phyloP scores from a whole-genome alignment of 1,284 basidiomycete species.

The Boletus sp. region DNA sequence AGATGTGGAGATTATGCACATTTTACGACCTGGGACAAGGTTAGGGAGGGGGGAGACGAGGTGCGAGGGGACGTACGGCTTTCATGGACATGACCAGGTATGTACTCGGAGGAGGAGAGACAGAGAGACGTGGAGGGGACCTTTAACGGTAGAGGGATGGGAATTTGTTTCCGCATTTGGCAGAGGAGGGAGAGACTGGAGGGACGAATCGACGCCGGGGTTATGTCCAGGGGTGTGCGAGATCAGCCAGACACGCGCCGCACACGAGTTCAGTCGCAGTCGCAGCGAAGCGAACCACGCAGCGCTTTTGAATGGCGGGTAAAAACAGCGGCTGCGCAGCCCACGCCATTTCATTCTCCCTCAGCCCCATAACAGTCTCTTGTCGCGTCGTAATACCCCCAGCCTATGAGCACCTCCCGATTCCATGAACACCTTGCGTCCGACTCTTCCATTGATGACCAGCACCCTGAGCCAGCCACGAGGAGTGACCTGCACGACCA shows the following conservation, averaged over 20 bases:
- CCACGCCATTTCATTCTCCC: conserved; percentile 1
- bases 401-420: conserved; percentile 28
- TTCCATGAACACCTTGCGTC: conserved; percentile 31
- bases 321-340: conserved; percentile 16
- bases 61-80: conserved; percentile 51
- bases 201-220: too few species aligned
- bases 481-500: conserved; percentile 4
- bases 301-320: not conserved
- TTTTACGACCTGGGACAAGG: conserved; percentile 56
- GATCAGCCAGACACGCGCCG: conserved; percentile 24
- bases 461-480: conserved; percentile 10
- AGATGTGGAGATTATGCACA: conserved; percentile 39
- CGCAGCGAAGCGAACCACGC: not conserved
- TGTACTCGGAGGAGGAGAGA: too few species aligned
- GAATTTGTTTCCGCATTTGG: conserved; percentile 20
- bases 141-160: conserved; percentile 13
- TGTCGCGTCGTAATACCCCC: too few species aligned
- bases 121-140: too few species aligned
- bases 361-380: too few species aligned
- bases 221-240: too few species aligned
- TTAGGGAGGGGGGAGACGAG: conserved; percentile 23
- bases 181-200: too few species aligned
- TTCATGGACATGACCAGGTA: conserved; percentile 62
- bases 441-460: conserved; percentile 14
- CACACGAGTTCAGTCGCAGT: conserved; percentile 16